A percentile compares a stretch with the other conserved stretches of the same genome.
phyloP scores from a whole-genome alignment of 129 eudicot genomes.

The Logfia minima region DNA sequence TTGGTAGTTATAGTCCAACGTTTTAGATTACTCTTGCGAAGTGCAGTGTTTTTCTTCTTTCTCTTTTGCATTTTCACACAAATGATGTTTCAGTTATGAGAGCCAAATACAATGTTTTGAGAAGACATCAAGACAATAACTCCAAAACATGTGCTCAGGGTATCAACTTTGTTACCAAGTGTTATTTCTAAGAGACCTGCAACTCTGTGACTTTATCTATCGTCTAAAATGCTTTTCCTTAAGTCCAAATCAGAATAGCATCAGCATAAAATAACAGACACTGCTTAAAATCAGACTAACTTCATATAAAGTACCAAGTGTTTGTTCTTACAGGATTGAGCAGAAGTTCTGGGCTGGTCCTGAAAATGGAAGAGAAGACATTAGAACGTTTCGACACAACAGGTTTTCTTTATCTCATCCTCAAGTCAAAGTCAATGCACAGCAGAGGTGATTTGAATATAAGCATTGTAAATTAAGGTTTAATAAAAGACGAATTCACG shows the following conservation, averaged over 20 bases:
- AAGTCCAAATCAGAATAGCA: background rate
- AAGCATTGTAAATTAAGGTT: background rate
- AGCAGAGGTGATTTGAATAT: background rate
- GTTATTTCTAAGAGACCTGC: background rate
- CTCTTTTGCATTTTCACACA: background rate
- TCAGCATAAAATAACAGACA: background rate
- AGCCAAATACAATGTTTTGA: background rate
- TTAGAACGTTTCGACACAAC: constrained; percentile 1
- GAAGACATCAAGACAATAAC: background rate
- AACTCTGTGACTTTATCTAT: background rate
- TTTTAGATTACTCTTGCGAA: too few relatives aligned
- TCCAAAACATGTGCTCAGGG: background rate
- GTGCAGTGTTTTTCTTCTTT: background rate
- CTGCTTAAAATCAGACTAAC: background rate
- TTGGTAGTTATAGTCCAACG: too few relatives aligned
- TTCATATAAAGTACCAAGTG: constrained; percentile 15
- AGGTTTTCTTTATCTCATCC: background rate
- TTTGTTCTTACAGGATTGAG: constrained; percentile 79
- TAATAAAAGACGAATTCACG: background rate
- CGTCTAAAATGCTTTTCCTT: background rate
- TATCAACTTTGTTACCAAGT: background rate
- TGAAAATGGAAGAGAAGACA: constrained; percentile 42
- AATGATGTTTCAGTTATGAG: background rate
- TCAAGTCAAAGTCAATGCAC: background rate
- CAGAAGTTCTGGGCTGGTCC: constrained; percentile 97